Evolutionary conservation across 1,284 basidiomycete species (phyloP).

Genomic region (Moesziomyces parantarcticus): DNA sequence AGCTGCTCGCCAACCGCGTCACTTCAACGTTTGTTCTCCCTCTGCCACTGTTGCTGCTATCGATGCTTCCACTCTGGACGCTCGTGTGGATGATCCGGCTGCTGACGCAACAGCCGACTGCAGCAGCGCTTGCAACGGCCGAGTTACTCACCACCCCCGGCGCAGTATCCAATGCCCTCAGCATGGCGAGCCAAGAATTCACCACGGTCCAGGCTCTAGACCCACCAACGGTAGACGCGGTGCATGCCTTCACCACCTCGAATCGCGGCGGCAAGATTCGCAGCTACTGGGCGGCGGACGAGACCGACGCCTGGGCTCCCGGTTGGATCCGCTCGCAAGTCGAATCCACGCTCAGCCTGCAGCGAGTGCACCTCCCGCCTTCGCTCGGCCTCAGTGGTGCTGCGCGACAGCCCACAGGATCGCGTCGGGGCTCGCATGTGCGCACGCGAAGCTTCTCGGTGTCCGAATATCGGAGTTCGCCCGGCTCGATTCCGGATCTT

Average conservation of each 20-base stretch:
- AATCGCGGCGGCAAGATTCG: conserved; percentile 9
- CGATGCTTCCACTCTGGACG: conserved; percentile 42
- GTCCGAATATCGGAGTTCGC: conserved; percentile 28
- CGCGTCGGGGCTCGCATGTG: conserved; percentile 3
- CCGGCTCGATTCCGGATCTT: conserved; percentile 19
- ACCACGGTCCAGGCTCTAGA: conserved; percentile 27
- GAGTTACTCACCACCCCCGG: conserved; percentile 43
- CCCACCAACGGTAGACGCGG: conserved; percentile 15
- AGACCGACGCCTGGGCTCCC: conserved; percentile 46
- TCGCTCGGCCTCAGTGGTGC: conserved; percentile 1
- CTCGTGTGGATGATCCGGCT: conserved; percentile 34
- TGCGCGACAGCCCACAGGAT: too few relatives aligned
- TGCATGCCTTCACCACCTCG: conserved; percentile 11
- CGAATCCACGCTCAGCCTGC: conserved; percentile 20
- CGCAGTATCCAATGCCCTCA: conserved; percentile 43
- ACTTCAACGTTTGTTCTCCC: conserved; percentile 20
- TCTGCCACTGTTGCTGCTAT: conserved; percentile 37
- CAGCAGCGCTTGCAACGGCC: conserved; percentile 35
- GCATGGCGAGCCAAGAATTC: conserved; percentile 57
- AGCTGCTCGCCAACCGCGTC: conserved; percentile 18
- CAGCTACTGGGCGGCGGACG: conserved; percentile 26
- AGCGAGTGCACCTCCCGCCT: conserved; percentile 25
- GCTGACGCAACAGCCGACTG: conserved; percentile 26
- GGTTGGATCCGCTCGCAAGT: conserved; percentile 48
- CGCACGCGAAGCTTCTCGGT: conserved; percentile 40